These are phyloP conservation scores for Neoboletus brunneissimus DNA, from an alignment of 768 basidiomycete genomes.

Conservation along the genomic window DNA sequence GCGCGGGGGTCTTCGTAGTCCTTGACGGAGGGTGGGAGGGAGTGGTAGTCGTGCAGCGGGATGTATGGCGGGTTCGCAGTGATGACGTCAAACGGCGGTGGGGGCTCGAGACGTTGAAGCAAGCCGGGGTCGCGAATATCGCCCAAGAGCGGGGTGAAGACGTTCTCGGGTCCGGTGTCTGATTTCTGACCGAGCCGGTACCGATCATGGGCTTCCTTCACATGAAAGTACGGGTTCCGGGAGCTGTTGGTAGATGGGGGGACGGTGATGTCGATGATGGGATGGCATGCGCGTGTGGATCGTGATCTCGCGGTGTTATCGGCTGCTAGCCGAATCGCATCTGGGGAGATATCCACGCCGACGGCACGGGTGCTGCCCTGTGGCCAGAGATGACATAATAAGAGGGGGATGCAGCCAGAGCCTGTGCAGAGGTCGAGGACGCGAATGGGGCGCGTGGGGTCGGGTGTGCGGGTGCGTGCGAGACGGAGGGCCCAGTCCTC, in stretches of 20 bases:
- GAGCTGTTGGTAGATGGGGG: not conserved
- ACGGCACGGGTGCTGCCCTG: constrained; percentile 50
- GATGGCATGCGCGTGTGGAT: constrained; percentile 8
- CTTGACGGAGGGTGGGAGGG: constrained; percentile 65
- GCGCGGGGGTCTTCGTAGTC: constrained; percentile 80
- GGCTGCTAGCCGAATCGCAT: constrained; percentile 50
- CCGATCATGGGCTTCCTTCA: not conserved
- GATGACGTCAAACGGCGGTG: constrained; percentile 66
- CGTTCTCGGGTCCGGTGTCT: constrained; percentile 14
- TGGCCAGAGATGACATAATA: constrained; percentile 69
- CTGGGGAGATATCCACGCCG: constrained; percentile 66
- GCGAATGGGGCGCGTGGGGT: constrained; percentile 27
- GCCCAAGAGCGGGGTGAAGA: constrained; percentile 41
- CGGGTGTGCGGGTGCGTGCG: constrained; percentile 42
- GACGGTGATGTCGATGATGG: not conserved
- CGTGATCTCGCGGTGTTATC: constrained; percentile 40
- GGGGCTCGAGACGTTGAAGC: constrained; percentile 30
- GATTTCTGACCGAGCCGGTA: not conserved
- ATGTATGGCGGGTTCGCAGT: constrained; percentile 91
- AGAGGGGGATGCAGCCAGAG: constrained; percentile 85
- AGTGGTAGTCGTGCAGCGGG: constrained; percentile 57
- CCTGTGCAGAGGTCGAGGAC: constrained; percentile 93
- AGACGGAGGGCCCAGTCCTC: constrained; percentile 76
- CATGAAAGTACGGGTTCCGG: not conserved
- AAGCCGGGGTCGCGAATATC: constrained; percentile 38